Percentiles rank a stretch among this genome's conserved stretches.
Conservation (phyloP, 106 monocot genomes). For the Dioscorea alata region DNA sequence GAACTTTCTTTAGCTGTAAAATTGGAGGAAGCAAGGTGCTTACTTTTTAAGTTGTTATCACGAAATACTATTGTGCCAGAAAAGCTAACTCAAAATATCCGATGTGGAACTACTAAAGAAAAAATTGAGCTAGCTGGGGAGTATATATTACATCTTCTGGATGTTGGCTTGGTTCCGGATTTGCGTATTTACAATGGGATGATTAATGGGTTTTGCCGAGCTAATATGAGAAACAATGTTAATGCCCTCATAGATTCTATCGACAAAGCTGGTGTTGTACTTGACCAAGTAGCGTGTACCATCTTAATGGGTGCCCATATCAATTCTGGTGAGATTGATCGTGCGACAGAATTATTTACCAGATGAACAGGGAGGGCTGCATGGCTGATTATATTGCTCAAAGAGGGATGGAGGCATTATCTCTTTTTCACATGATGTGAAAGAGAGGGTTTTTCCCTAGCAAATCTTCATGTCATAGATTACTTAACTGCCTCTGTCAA, state of each 20-base stretch:
- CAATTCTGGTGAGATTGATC: slow-evolving; percentile 21
- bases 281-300: slow-evolving; percentile 37
- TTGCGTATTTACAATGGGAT: slow-evolving; percentile 37
- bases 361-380: slow-evolving; percentile 21
- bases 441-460: slow-evolving; percentile 42
- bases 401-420: slow-evolving; percentile 31
- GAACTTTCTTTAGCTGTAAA: slow-evolving; percentile 6
- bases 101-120: slow-evolving; percentile 8
- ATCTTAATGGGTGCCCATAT: slow-evolving; percentile 27
- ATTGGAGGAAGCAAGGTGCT: slow-evolving; percentile 22
- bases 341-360: slow-evolving; percentile 23
- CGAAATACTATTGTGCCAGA: background rate
- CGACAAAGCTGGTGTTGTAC: slow-evolving; percentile 19
- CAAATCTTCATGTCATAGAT: slow-evolving; percentile 19
- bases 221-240: slow-evolving; percentile 31
- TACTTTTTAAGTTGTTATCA: slow-evolving; percentile 24
- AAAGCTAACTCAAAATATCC: background rate
- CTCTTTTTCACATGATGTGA: slow-evolving; percentile 23
- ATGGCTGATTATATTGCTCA: slow-evolving; percentile 16
- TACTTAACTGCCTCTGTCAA: slow-evolving; percentile 15
- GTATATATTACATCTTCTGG: slow-evolving; percentile 21
- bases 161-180: slow-evolving; percentile 29
- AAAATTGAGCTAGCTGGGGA: slow-evolving; percentile 19
- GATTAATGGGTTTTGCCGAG: slow-evolving; percentile 37
- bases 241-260: slow-evolving; percentile 24